Evolutionary conservation across 1,284 basidiomycete species (phyloP).

Genomic region (Microbotryum saponariae): DNA sequence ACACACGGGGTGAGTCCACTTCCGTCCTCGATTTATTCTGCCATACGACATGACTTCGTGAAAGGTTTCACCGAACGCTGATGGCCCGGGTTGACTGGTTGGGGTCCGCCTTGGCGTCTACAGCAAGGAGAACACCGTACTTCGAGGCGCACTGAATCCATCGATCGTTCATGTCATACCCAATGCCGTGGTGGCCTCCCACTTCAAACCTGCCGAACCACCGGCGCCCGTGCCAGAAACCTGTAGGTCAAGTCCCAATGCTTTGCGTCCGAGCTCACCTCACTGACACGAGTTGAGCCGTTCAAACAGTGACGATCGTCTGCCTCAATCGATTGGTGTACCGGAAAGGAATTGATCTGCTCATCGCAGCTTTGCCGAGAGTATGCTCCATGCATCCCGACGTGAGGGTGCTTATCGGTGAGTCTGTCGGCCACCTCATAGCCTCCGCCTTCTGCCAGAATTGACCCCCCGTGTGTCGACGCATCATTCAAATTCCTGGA

Average conservation of each 20-base stretch:
- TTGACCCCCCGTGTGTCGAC: not conserved
- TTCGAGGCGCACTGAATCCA: slow-evolving; percentile 70
- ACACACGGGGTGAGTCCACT: slow-evolving; percentile 70
- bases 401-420: slow-evolving; percentile 80
- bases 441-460: not conserved
- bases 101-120: slow-evolving; percentile 34
- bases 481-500: not conserved
- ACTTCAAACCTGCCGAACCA: slow-evolving; percentile 61
- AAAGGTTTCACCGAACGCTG: slow-evolving; percentile 6
- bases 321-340: slow-evolving; percentile 93
- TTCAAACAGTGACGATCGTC: slow-evolving; percentile 71
- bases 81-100: slow-evolving; percentile 44
- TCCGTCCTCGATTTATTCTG: not conserved
- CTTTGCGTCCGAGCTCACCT: not conserved
- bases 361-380: slow-evolving; percentile 82
- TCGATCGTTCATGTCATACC: slow-evolving; percentile 80
- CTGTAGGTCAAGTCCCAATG: not conserved
- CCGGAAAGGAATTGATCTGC: slow-evolving; percentile 91
- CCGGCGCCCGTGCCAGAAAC: slow-evolving; percentile 46
- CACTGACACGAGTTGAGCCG: not conserved
- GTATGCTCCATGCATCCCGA: slow-evolving; percentile 78
- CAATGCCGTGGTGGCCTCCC: slow-evolving; percentile 81
- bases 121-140: slow-evolving; percentile 76
- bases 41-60: not conserved
- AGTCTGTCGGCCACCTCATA: slow-evolving; percentile 31